Evolutionary conservation across 2,329 filamentous ascomycete species (phyloP), one percentile per base, ranked within the genome.

Genomic region (Epichloe gansuensis): DNA sequence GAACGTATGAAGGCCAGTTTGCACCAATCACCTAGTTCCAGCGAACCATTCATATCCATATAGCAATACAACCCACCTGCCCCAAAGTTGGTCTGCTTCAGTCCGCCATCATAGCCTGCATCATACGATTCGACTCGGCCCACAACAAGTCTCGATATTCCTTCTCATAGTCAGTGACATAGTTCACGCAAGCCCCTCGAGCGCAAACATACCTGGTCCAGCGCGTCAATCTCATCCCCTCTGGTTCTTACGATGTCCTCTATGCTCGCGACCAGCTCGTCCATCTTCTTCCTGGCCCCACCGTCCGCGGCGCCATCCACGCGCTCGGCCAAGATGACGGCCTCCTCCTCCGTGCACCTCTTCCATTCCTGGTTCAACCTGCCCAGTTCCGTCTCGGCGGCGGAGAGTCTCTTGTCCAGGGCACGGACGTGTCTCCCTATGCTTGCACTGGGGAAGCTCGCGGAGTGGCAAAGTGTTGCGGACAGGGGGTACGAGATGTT

Each of bases 401-500:
- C 46, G 0, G 38, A 38, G 3, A 68, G 51, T 5, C 60, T 55
- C 2, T 54, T 50, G 1, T 59, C 54, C 2, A 68, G 43, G 1
- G 40, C 49, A 1, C 55, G 34, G 3, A 68, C 34, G 21, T 67
- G 68, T 2, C 51, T 48, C 0, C 51, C 52, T 1, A 69, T 55
- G 0, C 58, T 64, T 0, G 61, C 62, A n/a, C 51, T 51, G 0
- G 63, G 57, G 8, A 59, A 50, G 0, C 50, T 54, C 15, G 57
- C 49, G 0, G 60, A 58, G 38, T 61, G 57, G 17, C 66, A 69
- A 3, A 66, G 51, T 0, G 67, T 69, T 1, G 58, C 60, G 0
- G 60, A 60, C 1, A 69, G 53, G 0, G 66, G 66, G n/a, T 59
- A 61, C 0, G 57, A 50, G 6, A 69, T 61, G 52, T 67, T 67